Conservation (phyloP, 345 rosid genomes). For the Eucalyptus decipiens region DNA sequence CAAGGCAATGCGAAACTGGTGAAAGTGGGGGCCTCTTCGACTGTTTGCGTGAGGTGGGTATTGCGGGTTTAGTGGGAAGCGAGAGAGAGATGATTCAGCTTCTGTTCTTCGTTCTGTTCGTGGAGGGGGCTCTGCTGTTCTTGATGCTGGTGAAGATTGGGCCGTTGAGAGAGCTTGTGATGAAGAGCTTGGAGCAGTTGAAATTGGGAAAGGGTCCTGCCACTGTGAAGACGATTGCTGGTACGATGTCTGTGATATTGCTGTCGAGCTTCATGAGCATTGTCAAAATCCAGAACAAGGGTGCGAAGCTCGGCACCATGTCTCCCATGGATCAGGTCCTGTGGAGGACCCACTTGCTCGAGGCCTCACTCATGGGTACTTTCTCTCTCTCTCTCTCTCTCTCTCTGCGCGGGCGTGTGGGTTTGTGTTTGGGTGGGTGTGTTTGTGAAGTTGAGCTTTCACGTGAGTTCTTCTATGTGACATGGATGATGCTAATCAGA, state of each 20-base stretch:
- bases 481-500: neutral
- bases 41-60: neutral
- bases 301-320: constrained; percentile 96
- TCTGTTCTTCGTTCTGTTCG: constrained; percentile 69
- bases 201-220: constrained; percentile 92
- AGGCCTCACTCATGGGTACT: constrained; percentile 89
- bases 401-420: neutral
- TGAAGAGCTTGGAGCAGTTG: constrained; percentile 80
- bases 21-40: neutral
- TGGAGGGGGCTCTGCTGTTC: constrained; percentile 62
- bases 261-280: constrained; percentile 76
- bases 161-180: constrained; percentile 81
- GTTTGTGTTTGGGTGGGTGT: neutral
- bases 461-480: neutral
- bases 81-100: constrained; percentile 64
- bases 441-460: neutral
- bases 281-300: constrained; percentile 93
- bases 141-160: constrained; percentile 74
- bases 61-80: neutral
- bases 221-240: constrained; percentile 88
- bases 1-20: neutral
- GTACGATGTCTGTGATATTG: constrained; percentile 83
- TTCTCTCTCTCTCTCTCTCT: neutral
- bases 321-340: constrained; percentile 99
- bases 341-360: constrained; percentile 97